Conservation (phyloP, 1,284 basidiomycete genomes). For the Ustilago xerochloae region DNA sequence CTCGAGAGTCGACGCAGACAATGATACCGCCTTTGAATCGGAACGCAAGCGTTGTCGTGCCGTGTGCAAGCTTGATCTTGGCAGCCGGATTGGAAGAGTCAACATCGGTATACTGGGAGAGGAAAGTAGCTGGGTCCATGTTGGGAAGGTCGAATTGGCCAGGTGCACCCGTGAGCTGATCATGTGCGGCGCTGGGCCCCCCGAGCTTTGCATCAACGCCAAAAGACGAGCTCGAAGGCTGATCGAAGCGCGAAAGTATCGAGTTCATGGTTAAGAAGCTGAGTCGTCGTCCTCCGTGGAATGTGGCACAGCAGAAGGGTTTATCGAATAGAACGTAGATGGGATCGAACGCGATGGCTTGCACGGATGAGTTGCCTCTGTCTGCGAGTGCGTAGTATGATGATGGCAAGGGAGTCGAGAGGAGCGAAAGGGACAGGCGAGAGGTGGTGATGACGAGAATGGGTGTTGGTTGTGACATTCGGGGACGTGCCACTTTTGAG, state of each 20-base stretch:
- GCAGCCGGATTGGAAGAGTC: slow-evolving; percentile 67
- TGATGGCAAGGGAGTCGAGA: not conserved
- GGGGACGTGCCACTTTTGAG: slow-evolving; percentile 6
- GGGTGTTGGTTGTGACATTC: not conserved
- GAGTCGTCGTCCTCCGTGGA: not conserved
- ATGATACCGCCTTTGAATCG: slow-evolving; percentile 96
- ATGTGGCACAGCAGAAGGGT: no score
- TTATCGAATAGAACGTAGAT: not conserved
- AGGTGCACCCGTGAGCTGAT: slow-evolving; percentile 38
- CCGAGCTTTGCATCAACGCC: slow-evolving; percentile 14
- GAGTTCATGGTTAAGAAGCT: slow-evolving; percentile 45
- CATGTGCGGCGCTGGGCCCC: slow-evolving; percentile 8
- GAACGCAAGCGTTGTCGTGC: slow-evolving; percentile 98
- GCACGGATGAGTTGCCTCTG: no score
- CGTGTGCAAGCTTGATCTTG: slow-evolving; percentile 95
- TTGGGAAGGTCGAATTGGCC: slow-evolving; percentile 56
- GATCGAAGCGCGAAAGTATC: slow-evolving; percentile 51
- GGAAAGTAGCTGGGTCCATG: slow-evolving; percentile 60
- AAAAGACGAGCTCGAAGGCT: slow-evolving; percentile 19
- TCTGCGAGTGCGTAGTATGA: no score
- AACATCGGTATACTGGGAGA: slow-evolving; percentile 66
- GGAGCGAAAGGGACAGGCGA: not conserved
- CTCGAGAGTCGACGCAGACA: slow-evolving; percentile 96
- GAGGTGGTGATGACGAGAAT: not conserved
- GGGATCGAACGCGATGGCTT: not conserved